A percentile compares a stretch with the other conserved stretches of the same genome.
Conservation (phyloP, 768 basidiomycete species). For the Artomyces pyxidatus region DNA sequence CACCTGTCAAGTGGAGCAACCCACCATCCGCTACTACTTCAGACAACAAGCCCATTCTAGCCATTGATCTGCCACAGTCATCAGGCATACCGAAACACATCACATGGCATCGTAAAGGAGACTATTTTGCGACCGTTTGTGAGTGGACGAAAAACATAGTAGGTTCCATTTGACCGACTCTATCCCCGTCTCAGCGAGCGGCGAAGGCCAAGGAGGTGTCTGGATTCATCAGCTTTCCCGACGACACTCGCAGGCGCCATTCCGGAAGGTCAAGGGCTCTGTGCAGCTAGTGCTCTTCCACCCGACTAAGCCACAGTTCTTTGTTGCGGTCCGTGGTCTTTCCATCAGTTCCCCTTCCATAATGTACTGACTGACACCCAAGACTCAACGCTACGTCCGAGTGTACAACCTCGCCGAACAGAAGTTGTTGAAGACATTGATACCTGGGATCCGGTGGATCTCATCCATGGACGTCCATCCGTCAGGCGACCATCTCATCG, state of each 20-base stretch:
- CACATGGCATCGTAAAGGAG: constrained; percentile 89
- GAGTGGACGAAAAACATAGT: too few relatives aligned
- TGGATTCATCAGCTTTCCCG: constrained; percentile 95
- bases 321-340: constrained; percentile 73
- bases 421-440: constrained; percentile 86
- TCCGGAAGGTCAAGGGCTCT: constrained; percentile 88
- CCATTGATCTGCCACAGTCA: constrained; percentile 50
- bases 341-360: constrained; percentile 1
- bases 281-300: constrained; percentile 94
- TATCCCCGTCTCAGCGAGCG: constrained; percentile 35
- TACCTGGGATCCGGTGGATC: constrained; percentile 95
- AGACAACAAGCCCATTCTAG: constrained; percentile 45
- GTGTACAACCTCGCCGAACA: constrained; percentile 94
- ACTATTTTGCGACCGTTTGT: constrained; percentile 95
- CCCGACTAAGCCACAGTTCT: constrained; percentile 90
- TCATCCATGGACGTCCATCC: constrained; percentile 96
- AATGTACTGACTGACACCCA: constrained; percentile 3
- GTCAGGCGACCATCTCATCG: constrained; percentile 91
- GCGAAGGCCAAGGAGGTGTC: constrained; percentile 70
- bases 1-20: constrained; percentile 65
- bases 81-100: constrained; percentile 75
- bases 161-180: too few relatives aligned
- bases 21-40: constrained; percentile 36
- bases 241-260: constrained; percentile 94
- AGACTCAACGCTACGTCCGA: constrained; percentile 96